These are phyloP conservation scores for Kodamaea neixiangensis DNA, from an alignment of 805 yeast genomes.

Conservation along the genomic window DNA sequence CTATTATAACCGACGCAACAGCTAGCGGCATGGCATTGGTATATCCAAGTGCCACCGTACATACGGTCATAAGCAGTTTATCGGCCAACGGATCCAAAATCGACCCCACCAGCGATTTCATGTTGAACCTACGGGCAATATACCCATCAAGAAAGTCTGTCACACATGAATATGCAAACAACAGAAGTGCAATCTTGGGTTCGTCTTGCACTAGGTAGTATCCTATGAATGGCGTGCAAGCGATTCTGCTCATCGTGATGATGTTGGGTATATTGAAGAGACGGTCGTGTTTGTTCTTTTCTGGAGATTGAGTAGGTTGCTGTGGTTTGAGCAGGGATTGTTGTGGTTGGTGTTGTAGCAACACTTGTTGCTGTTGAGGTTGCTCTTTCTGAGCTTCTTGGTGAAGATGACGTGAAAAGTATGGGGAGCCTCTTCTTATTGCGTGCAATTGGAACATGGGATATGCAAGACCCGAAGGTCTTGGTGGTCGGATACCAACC, in stretches of 20 bases:
- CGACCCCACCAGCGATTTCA: conserved; percentile 83
- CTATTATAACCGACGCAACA: conserved; percentile 70
- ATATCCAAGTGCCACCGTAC: conserved; percentile 75
- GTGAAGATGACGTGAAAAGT: not conserved
- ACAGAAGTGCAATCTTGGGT: conserved; percentile 60
- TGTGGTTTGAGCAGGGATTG: not conserved
- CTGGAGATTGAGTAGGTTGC: not conserved
- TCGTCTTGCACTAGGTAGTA: conserved; percentile 68
- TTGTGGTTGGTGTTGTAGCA: not conserved
- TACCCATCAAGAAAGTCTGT: conserved; percentile 93
- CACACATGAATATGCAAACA: conserved; percentile 82
- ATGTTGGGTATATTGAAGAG: conserved; percentile 64
- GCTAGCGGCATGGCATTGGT: conserved; percentile 65
- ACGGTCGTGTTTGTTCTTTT: not conserved
- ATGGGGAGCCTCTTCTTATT: not conserved
- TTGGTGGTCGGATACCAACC: not conserved
- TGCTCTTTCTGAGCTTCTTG: not conserved
- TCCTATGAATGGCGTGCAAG: conserved; percentile 83
- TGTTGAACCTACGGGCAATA: conserved; percentile 78
- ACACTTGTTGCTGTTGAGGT: not conserved
- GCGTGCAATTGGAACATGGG: not conserved
- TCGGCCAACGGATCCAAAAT: conserved; percentile 96
- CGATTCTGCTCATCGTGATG: conserved; percentile 78
- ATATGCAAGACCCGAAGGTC: not conserved
- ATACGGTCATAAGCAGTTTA: conserved; percentile 81